Conservation (phyloP, 2,329 filamentous ascomycete genomes). For the Colletotrichum gloeosporioides region DNA sequence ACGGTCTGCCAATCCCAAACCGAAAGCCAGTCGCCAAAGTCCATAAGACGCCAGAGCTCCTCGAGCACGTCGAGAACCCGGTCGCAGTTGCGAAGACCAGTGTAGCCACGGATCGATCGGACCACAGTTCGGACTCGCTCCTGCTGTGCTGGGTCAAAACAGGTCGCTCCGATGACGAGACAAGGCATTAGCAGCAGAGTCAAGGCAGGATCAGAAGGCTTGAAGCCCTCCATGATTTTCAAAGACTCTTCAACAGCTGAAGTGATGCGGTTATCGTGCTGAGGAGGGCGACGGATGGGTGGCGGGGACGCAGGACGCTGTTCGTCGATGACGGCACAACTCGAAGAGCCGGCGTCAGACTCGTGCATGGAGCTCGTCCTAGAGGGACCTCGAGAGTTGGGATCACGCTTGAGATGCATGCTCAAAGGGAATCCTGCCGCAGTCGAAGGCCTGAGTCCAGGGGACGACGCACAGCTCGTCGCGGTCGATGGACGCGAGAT, state of each 20-base stretch:
- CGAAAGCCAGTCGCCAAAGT: conserved; percentile 58
- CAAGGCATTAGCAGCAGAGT: conserved; percentile 66
- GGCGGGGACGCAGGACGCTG: conserved; percentile 44
- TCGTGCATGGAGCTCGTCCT: conserved; percentile 47
- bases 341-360: conserved; percentile 3
- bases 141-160: conserved; percentile 58
- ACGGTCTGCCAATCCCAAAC: conserved; percentile 71
- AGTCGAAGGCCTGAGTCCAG: conserved; percentile 26
- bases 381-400: conserved; percentile 37
- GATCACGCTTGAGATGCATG: conserved; percentile 34
- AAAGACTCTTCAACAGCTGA: conserved; percentile 63
- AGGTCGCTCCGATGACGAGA: conserved; percentile 65
- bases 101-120: conserved; percentile 60
- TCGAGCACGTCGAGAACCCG: conserved; percentile 59
- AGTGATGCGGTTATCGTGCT: conserved; percentile 57
- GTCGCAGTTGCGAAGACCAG: conserved; percentile 64
- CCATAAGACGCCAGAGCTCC: conserved; percentile 66
- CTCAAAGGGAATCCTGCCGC: conserved; percentile 19
- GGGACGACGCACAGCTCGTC: conserved; percentile 40
- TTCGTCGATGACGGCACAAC: conserved; percentile 14
- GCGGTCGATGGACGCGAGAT: conserved; percentile 21
- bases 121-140: conserved; percentile 57
- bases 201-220: conserved; percentile 62
- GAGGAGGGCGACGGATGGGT: conserved; percentile 50
- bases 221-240: conserved; percentile 58